These are phyloP conservation scores for Penicillium sp. DNA, from an alignment of 2,329 filamentous ascomycete species.

Conservation along the genomic window DNA sequence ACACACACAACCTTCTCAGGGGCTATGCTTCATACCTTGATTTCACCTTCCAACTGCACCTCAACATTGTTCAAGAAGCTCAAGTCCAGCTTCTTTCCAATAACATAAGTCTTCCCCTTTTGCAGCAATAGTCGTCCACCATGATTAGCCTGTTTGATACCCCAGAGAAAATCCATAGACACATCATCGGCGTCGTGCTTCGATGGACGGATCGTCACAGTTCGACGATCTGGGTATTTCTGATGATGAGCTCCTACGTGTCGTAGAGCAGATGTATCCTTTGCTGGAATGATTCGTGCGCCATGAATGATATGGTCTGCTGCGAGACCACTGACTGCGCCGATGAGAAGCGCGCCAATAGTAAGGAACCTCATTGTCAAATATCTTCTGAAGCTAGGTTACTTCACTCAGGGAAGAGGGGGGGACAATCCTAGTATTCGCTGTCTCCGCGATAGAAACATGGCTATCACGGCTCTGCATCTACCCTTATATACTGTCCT, in stretches of 20 bases:
- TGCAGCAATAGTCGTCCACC: slow-evolving; percentile 58
- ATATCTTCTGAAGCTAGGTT: too few species aligned
- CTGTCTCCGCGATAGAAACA: too few species aligned
- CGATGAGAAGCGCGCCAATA: slow-evolving; percentile 20
- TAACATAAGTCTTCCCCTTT: slow-evolving; percentile 55
- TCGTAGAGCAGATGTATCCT: slow-evolving; percentile 17
- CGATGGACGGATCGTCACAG: slow-evolving; percentile 54
- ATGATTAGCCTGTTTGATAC: slow-evolving; percentile 56
- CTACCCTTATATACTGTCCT: neutral
- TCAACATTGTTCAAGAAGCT: slow-evolving; percentile 59
- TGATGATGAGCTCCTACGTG: slow-evolving; percentile 24
- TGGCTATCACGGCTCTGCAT: neutral
- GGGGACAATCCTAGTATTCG: neutral
- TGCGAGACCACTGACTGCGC: slow-evolving; percentile 18
- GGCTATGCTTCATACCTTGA: slow-evolving; percentile 37
- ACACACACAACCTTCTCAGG: too few species aligned
- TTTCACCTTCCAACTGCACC: slow-evolving; percentile 58
- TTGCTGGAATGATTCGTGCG: slow-evolving; percentile 24
- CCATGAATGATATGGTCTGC: slow-evolving; percentile 23
- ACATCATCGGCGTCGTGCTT: slow-evolving; percentile 56
- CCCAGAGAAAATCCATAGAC: slow-evolving; percentile 55
- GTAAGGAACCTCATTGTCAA: slow-evolving; percentile 26
- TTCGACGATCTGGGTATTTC: slow-evolving; percentile 39
- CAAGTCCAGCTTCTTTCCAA: slow-evolving; percentile 59
- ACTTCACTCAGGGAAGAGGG: neutral